Base-by-base conservation (phyloP, 2,329 filamentous ascomycete genomes). In the Colletotrichum endophyticum region DNA sequence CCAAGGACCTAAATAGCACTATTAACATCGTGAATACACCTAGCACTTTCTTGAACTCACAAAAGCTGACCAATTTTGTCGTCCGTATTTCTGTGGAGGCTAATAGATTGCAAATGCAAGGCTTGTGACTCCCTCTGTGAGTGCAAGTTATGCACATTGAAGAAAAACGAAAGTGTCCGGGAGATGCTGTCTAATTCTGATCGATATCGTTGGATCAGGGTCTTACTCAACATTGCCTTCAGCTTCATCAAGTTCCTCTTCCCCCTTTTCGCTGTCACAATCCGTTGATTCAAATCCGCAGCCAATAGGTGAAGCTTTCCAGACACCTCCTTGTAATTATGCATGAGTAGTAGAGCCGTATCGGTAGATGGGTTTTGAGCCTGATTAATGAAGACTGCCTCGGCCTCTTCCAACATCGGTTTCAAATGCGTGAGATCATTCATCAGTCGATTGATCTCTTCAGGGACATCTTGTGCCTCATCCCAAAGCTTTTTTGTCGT, bases 141-240 rank as follows among this genome's bases (percentile, higher is more conserved):
- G 1, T 53, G 44, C n/a, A 53, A 22, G 6, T 53, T 22, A 5
- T 53, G 12, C n/a, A 53, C 44, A 53, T 13, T 53, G 11, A 53
- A 53, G n/a, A 53, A 53, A 0, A 53, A 22, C n/a, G 44, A 53
- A 53, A 53, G 44, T 22, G n/a, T 53, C n/a, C 1, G 44, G n/a
- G n/a, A 53, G 0, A 53, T 53, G 44, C 11, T 53, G 44, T 53
- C 44, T 0, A 53, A 0, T 25, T 53, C 39, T 3, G 1, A 2
- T 1, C 3, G 19, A 2, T 22, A 53, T 4, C n/a, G 11, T 1
- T 22, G 44, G 0, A 53, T 22, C n/a, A 53, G 3, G 0, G 44
- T 22, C 44, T 53, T 53, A 0, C 44, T 53, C 44, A 53, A 22
- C 6, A 1, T 53, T 53, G 44, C 44, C 6, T 5, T 53, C 44